Percentiles rank a stretch among this genome's conserved stretches.
These are phyloP conservation scores for Suillus alpinus DNA, from an alignment of 768 basidiomycete genomes.

Conservation along the genomic window DNA sequence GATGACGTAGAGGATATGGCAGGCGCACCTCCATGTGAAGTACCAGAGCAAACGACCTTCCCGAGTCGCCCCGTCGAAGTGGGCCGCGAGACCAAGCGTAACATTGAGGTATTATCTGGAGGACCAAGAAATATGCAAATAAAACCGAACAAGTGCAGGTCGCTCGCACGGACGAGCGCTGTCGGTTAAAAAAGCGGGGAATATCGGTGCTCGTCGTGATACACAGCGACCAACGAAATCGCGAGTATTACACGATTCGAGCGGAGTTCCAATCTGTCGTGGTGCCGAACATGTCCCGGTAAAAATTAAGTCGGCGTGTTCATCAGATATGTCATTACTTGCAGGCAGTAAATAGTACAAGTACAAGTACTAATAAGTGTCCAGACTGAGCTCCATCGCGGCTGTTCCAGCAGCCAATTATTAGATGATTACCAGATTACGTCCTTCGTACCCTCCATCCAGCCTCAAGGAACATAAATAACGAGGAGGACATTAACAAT, in stretches of 20 bases:
- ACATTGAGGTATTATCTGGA: slow-evolving; percentile 40
- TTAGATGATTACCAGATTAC: slow-evolving; percentile 2
- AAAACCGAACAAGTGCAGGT: slow-evolving; percentile 19
- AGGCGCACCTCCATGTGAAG: slow-evolving; percentile 34
- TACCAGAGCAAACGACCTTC: slow-evolving; percentile 47
- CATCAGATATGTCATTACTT: not conserved
- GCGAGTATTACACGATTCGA: slow-evolving; percentile 11
- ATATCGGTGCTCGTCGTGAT: slow-evolving; percentile 40
- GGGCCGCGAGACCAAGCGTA: slow-evolving; percentile 69
- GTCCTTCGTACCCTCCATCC: not conserved
- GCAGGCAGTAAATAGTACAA: slow-evolving; percentile 2
- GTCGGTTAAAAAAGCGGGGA: slow-evolving; percentile 16
- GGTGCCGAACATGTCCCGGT: not conserved
- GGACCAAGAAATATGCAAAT: slow-evolving; percentile 18
- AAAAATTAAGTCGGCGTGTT: not conserved
- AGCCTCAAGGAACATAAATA: slow-evolving; percentile 57
- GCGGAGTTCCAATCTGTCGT: slow-evolving; percentile 20
- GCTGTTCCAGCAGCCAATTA: slow-evolving; percentile 2
- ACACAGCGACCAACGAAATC: slow-evolving; percentile 34
- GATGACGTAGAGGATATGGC: not conserved
- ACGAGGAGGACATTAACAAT: slow-evolving; percentile 76
- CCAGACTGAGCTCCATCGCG: not conserved
- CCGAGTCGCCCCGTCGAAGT: slow-evolving; percentile 69
- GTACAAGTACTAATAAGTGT: not conserved
- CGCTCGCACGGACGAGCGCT: slow-evolving; percentile 10